Base-by-base conservation (phyloP, 331 rosid species). In the Spiraea crenata region DNA sequence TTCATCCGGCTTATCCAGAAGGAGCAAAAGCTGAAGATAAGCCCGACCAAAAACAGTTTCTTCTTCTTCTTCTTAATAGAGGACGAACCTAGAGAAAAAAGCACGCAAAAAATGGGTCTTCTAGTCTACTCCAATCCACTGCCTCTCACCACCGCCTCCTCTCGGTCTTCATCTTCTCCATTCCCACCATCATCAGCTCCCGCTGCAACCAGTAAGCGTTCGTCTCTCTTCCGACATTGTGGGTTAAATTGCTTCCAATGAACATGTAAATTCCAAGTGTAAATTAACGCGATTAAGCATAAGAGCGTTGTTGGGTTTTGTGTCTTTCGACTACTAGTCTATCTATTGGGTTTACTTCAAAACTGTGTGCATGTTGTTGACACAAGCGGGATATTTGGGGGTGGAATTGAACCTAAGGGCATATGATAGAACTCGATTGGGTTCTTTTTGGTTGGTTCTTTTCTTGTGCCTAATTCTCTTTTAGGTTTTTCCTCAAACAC, bases 71-170 rank as follows among this genome's bases (percentile, higher is more conserved):
- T 66, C 25, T 16, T 46, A 2, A 25, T 41, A 1, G 42, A 37
- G 8, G 31, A 39, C 55, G 44, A 13, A 14, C 20, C 13, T 13
- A 31, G 20, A 20, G 46, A 17, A 13, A 10, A 34, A 37, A 62
- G 67, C 38, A 41, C 19, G 14, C 41, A 44, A 47, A 87, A 44
- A 47, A 87, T 90, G 96, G 87, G 85, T 62, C 72, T 73, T 19
- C 79, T 90, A 62, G 82, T 84, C 67, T 77, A 77, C 77, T 77
- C 71, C 85, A 84, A 79, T 84, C 84, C 82, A 66, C 52, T 81
- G 34, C 44, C 63, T 34, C 42, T 69, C 54, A 69, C 48, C 42
- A 45, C 55, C 81, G 60, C 57, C 54, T 56, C 77, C 3, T 54
- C 79, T n/a, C 67, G 47, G 37, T 60, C 70, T 41, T 47, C 74